phyloP scores from a whole-genome alignment of 1,284 basidiomycete species.

The Mycosarcoma mackinlayi region DNA sequence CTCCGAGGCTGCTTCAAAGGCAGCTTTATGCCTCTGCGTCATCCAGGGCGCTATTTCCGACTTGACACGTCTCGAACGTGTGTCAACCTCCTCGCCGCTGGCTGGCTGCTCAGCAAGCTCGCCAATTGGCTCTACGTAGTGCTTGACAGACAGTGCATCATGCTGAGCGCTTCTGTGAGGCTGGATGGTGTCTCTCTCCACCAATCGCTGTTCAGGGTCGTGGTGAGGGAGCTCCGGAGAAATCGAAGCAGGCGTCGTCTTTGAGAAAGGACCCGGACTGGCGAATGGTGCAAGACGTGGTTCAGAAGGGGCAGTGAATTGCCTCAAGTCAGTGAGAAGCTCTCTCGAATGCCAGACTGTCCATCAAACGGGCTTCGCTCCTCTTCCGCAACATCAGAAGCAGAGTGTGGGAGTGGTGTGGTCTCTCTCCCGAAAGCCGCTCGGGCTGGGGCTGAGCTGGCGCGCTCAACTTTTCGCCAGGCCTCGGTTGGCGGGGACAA shows the following conservation, averaged over 20 bases:
- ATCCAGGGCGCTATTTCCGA: slow-evolving; percentile 32
- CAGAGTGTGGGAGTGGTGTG: too few relatives aligned
- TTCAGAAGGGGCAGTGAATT: neutral
- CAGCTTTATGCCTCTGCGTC: slow-evolving; percentile 22
- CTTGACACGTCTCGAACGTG: slow-evolving; percentile 6
- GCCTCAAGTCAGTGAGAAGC: too few relatives aligned
- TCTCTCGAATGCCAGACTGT: too few relatives aligned
- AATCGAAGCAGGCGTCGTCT: neutral
- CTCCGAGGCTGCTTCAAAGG: slow-evolving; percentile 24
- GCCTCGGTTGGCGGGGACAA: neutral
- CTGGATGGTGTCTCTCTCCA: neutral
- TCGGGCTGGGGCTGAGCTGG: slow-evolving; percentile 3
- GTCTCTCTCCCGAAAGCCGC: neutral
- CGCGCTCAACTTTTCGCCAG: neutral
- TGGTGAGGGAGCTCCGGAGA: neutral
- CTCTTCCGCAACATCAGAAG: too few relatives aligned
- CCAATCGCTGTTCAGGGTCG: neutral
- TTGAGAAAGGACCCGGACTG: neutral
- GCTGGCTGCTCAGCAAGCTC: neutral
- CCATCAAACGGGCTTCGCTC: too few relatives aligned
- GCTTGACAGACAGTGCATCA: neutral
- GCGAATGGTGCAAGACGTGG: neutral
- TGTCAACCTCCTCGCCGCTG: neutral
- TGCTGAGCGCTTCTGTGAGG: neutral
- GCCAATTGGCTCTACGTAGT: neutral